Conservation (phyloP, 352 stramenopile species). For the Phytophthora pluvialis region DNA sequence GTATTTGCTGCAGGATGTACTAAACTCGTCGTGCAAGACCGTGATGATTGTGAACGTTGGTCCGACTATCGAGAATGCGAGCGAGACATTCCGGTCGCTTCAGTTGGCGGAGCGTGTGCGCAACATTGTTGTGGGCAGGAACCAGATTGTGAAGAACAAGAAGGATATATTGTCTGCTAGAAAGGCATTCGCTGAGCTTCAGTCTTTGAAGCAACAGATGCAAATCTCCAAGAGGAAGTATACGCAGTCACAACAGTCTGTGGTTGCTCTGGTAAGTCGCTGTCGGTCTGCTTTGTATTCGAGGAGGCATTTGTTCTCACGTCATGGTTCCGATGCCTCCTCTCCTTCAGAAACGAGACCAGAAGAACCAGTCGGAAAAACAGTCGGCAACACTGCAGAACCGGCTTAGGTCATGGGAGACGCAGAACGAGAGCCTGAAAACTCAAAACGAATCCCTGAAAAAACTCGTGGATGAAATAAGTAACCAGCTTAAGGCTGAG, state of each 20-base stretch:
- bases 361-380: conserved; percentile 93
- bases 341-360: conserved; percentile 88
- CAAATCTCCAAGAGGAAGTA: conserved; percentile 84
- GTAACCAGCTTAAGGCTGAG: conserved; percentile 72
- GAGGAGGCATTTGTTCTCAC: conserved; percentile 45
- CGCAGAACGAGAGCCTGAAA: conserved; percentile 63
- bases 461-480: conserved; percentile 70
- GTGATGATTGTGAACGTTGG: conserved; percentile 95
- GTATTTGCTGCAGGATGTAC: conserved; percentile 95
- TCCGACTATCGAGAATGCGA: conserved; percentile 80
- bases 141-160: conserved; percentile 87
- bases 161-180: conserved; percentile 91
- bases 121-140: conserved; percentile 80
- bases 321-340: conserved; percentile 41
- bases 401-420: conserved; percentile 84
- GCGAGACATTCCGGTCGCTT: conserved; percentile 89
- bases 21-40: conserved; percentile 91
- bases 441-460: conserved; percentile 75
- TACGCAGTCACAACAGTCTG: conserved; percentile 90
- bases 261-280: conserved; percentile 89
- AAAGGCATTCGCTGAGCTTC: conserved; percentile 94
- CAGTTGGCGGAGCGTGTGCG: conserved; percentile 86
- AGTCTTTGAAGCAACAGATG: conserved; percentile 94
- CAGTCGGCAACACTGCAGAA: conserved; percentile 75
- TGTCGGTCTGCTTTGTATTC: conserved; percentile 43